Evolutionary conservation across 2,329 filamentous ascomycete species (phyloP), one percentile per base, ranked within the genome.

Genomic region (Beauveria sp.): DNA sequence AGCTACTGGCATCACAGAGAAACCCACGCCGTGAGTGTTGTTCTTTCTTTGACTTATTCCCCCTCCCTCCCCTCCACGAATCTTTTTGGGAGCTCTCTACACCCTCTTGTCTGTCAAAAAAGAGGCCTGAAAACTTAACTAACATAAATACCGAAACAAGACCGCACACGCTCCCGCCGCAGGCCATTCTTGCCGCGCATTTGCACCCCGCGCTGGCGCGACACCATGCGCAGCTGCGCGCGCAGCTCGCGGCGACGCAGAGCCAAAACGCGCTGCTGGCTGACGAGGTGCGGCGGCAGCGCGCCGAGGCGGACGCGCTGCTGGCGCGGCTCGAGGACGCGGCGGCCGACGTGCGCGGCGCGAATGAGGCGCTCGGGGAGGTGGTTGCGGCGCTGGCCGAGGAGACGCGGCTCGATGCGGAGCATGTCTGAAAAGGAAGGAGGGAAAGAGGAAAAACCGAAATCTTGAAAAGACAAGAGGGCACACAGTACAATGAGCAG

Each of bases 151-250:
- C 22, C 22, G 22, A 56, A 9, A 58, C 61, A 26, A 82, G 80
- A 30, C 84, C 84, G 2, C 84, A 88, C 66, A 76, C 81, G 34
- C 77, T 86, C 1, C 80, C 84, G 1, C 78, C 85, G 0, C 69
- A 75, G 3, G 71, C 75, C 3, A 74, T 87, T 45, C 74, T 86
- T 24, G 71, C 75, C 18, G 84, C 84, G 1, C 84, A 87, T 70
- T 73, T 86, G 26, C 70, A 75, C 6, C 81, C 83, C 0, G 76
- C 81, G 57, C 77, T 86, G 5, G 74, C 75, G 3, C 72, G 77
- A 18, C 82, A 86, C 68, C 80, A 81, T 60, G 79, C 78, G 2
- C 79, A 81, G 66, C 79, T 87, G 63, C 84, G 83, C 68, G 82
- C 82, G 9, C 76, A 75, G 52, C 74, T 87, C 40, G 81, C 83